Percentiles rank a stretch among this genome's conserved stretches.
Conservation (phyloP, 2,329 filamentous ascomycete species). For the Aspergillus sp. region DNA sequence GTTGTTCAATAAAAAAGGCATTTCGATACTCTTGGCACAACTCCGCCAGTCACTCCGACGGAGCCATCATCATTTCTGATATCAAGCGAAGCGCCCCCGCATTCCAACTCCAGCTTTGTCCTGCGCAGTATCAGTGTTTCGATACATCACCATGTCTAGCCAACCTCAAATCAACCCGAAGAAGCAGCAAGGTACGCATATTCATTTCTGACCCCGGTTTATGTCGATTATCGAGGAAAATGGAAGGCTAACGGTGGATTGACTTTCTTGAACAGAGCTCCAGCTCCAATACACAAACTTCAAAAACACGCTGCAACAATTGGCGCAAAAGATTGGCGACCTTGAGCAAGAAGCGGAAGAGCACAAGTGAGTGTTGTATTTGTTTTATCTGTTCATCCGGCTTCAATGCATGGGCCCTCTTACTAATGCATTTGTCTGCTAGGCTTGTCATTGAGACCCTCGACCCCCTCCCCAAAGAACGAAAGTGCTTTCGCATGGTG, state of each 20-base stretch:
- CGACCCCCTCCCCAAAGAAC: conserved; percentile 71
- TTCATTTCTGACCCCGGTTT: neutral
- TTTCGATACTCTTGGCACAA: no score
- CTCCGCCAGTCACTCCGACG: neutral
- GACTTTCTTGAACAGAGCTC: conserved; percentile 32
- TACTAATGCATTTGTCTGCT: conserved; percentile 6
- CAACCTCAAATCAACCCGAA: conserved; percentile 37
- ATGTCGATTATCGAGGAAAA: neutral
- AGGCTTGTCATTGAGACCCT: conserved; percentile 94
- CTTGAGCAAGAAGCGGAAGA: conserved; percentile 97
- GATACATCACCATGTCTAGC: conserved; percentile 30
- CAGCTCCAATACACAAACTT: conserved; percentile 49
- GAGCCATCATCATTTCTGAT: conserved; percentile 4
- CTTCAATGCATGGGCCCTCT: neutral
- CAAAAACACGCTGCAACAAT: conserved; percentile 75
- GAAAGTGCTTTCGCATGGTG: conserved; percentile 98
- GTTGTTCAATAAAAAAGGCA: no score
- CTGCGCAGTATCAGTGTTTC: conserved; percentile 3
- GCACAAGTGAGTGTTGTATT: conserved; percentile 70
- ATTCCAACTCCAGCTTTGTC: conserved; percentile 27
- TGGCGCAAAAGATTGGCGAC: conserved; percentile 94
- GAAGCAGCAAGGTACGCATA: conserved; percentile 43
- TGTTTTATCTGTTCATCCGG: neutral
- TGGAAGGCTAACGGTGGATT: neutral
- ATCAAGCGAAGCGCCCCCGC: conserved; percentile 23